Conservation (phyloP, 2,329 filamentous ascomycete genomes). For the Clarireedia paspali region DNA sequence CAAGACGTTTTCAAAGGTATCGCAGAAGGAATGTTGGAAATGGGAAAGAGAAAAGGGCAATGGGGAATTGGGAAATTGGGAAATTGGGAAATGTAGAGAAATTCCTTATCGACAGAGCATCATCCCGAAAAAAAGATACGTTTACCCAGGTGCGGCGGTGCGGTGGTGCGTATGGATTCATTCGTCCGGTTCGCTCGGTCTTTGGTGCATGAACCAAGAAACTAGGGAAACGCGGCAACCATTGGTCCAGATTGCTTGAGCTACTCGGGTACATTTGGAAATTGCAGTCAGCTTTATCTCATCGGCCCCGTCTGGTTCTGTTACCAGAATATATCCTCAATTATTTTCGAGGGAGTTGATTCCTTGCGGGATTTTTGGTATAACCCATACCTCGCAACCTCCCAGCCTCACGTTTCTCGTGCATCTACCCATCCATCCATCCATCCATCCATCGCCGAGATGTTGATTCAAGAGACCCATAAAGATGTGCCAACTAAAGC, state of each 20-base stretch:
- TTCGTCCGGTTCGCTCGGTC: no score
- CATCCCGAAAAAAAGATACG: not conserved
- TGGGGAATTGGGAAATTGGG: not conserved
- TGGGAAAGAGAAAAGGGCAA: not conserved
- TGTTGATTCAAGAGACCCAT: slow-evolving; percentile 53
- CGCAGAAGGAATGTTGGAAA: not conserved
- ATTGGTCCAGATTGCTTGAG: not conserved
- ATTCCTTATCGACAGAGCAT: not conserved
- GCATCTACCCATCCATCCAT: not conserved
- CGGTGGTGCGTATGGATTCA: not conserved
- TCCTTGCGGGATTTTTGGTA: no score
- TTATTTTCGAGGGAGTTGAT: no score
- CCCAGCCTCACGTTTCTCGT: not conserved
- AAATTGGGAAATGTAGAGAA: not conserved
- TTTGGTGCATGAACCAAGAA: no score
- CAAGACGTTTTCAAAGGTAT: not conserved
- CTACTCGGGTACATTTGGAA: not conserved
- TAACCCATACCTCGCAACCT: not conserved
- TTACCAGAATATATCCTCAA: not conserved
- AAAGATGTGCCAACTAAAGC: slow-evolving; percentile 52
- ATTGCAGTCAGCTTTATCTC: not conserved
- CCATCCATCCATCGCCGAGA: slow-evolving; percentile 27
- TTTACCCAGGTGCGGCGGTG: not conserved
- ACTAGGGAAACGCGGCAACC: no score
- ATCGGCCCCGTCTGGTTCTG: not conserved